Conservation (phyloP, 192 early-diverging fungal genomes). For the Backusella circina region DNA sequence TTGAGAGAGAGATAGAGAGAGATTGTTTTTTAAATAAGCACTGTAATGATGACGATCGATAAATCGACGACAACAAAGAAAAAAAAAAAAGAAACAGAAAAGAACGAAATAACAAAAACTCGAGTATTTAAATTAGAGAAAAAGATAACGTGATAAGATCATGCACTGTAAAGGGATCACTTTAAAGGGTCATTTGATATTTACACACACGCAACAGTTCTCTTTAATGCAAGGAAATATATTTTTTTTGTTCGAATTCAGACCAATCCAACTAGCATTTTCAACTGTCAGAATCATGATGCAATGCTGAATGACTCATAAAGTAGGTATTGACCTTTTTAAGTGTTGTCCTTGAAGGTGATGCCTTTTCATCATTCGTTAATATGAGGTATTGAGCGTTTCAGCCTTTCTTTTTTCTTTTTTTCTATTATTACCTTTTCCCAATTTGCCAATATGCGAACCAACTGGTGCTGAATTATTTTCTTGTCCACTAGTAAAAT, state of each 20-base stretch:
- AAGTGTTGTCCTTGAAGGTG: conserved; percentile 72
- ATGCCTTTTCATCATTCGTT: conserved; percentile 36
- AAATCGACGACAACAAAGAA: conserved; percentile 11
- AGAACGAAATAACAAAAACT: not conserved
- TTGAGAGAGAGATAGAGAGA: not conserved
- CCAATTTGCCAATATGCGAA: conserved; percentile 63
- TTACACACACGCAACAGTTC: not conserved
- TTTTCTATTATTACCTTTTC: conserved; percentile 57
- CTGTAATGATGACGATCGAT: not conserved
- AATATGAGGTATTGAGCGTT: not conserved
- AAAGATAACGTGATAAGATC: conserved; percentile 13
- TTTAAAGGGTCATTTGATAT: conserved; percentile 6
- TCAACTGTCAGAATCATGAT: conserved; percentile 20
- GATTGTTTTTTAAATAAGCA: conserved; percentile 5
- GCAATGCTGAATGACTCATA: conserved; percentile 41
- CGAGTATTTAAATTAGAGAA: not conserved
- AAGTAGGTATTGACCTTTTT: conserved; percentile 76
- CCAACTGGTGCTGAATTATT: conserved; percentile 57
- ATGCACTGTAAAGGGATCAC: conserved; percentile 1
- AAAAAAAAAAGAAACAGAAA: not conserved
- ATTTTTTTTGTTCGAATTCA: not conserved
- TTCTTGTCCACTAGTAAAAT: conserved; percentile 43
- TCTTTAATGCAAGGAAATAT: conserved; percentile 14
- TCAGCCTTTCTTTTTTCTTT: not conserved
- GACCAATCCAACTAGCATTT: not conserved